These are phyloP conservation scores for Lasiosphaeriaceae sp. DNA, from an alignment of 495 filamentous ascomycete species.

Conservation along the genomic window DNA sequence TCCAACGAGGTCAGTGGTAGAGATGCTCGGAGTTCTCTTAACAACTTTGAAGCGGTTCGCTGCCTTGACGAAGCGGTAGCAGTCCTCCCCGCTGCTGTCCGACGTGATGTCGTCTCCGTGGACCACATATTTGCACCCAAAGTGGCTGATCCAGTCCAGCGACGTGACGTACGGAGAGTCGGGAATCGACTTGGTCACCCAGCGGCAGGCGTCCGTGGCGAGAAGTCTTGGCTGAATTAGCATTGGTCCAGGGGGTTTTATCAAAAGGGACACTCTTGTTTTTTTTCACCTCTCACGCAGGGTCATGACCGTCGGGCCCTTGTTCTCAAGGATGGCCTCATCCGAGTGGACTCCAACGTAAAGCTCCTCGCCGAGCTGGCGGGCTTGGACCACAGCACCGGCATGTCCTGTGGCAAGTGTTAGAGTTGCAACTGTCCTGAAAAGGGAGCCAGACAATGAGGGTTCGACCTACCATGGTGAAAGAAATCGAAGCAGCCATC, in stretches of 20 bases:
- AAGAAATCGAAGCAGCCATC: conserved; percentile 99
- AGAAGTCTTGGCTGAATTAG: conserved; percentile 47
- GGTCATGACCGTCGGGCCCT: conserved; percentile 97
- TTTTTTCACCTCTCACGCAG: conserved; percentile 70
- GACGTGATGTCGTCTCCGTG: conserved; percentile 98
- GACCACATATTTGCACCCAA: conserved; percentile 89
- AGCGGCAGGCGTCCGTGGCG: conserved; percentile 90
- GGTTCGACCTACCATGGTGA: conserved; percentile 68
- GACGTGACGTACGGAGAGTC: conserved; percentile 93
- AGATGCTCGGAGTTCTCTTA: conserved; percentile 92
- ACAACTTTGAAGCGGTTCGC: conserved; percentile 91
- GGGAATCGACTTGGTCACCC: conserved; percentile 79
- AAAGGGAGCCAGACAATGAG: neutral
- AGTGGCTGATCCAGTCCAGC: conserved; percentile 88
- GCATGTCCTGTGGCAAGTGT: conserved; percentile 66
- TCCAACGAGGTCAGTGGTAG: conserved; percentile 93
- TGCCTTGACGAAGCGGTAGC: conserved; percentile 93
- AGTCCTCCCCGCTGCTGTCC: conserved; percentile 86
- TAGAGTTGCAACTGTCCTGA: neutral
- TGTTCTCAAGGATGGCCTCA: conserved; percentile 90
- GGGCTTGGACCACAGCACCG: conserved; percentile 83
- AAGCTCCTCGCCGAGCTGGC: conserved; percentile 74
- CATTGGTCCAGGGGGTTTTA: conserved; percentile 8
- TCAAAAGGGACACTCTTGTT: conserved; percentile 8
- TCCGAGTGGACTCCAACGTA: conserved; percentile 92